These are phyloP conservation scores for Diaporthe sp. DNA, from an alignment of 2,329 filamentous ascomycete species.

Conservation along the genomic window DNA sequence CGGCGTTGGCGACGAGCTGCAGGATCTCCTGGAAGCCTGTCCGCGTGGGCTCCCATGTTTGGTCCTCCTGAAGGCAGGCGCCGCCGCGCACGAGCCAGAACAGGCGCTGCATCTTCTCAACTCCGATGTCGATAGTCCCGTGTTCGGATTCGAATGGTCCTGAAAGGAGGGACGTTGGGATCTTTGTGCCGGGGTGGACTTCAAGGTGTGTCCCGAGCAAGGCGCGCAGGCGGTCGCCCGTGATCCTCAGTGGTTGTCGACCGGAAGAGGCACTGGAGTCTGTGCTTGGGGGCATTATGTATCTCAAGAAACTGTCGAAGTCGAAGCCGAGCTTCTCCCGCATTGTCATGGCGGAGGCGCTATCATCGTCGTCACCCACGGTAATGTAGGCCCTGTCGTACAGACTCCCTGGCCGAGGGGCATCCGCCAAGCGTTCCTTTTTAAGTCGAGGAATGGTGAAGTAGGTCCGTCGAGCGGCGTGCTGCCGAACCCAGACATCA, in stretches of 20 bases:
- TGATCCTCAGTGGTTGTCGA: neutral
- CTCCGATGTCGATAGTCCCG: constrained; percentile 26
- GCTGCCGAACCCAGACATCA: constrained; percentile 59
- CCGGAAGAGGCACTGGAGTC: neutral
- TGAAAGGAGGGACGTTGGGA: constrained; percentile 46
- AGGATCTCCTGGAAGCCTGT: constrained; percentile 35
- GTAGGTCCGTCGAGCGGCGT: constrained; percentile 51
- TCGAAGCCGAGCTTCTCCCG: constrained; percentile 36
- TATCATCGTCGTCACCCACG: neutral
- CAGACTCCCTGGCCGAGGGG: constrained; percentile 33
- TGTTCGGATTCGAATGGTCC: constrained; percentile 42
- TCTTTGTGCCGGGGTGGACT: constrained; percentile 42
- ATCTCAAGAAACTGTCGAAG: constrained; percentile 14
- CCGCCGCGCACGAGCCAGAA: constrained; percentile 48
- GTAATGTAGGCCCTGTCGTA: constrained; percentile 34
- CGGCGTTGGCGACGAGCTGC: constrained; percentile 28
- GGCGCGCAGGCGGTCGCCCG: constrained; percentile 10
- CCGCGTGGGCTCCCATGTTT: constrained; percentile 47
- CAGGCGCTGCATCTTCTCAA: constrained; percentile 42
- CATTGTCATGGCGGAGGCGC: constrained; percentile 30
- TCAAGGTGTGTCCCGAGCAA: constrained; percentile 41
- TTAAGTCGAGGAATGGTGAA: constrained; percentile 32
- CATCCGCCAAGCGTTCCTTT: constrained; percentile 29
- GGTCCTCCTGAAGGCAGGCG: constrained; percentile 38
- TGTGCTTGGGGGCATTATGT: neutral